Percentiles rank a stretch among this genome's conserved stretches.
Conservation (phyloP, 352 stramenopile genomes). For the Blastocystis sp. region DNA sequence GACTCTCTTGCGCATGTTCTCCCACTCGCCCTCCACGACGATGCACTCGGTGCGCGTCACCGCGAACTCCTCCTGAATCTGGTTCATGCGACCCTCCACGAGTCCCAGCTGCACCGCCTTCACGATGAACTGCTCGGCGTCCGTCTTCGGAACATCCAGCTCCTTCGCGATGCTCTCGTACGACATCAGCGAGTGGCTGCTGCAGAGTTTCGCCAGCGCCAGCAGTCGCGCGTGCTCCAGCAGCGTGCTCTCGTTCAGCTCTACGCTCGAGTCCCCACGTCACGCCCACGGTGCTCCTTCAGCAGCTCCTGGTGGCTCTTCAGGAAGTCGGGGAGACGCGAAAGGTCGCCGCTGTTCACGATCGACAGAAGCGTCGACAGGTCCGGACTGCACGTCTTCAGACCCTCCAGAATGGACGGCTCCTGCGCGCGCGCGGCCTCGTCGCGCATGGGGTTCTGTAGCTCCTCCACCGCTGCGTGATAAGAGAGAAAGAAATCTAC, state of each 20-base stretch:
- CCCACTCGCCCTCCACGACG: conserved; percentile 41
- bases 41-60: conserved; percentile 26
- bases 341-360: conserved; percentile 27
- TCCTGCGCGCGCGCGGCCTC: not conserved
- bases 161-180: conserved; percentile 30
- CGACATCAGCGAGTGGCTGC: not conserved
- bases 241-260: not conserved
- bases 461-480: not conserved
- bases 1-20: conserved; percentile 41
- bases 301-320: not conserved
- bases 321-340: not conserved
- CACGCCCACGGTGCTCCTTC: not conserved
- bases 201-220: conserved; percentile 19
- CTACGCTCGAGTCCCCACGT: not conserved
- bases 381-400: not conserved
- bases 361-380: not conserved
- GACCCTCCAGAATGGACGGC: not conserved
- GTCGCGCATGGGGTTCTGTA: not conserved
- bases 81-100: conserved; percentile 35
- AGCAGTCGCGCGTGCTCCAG: not conserved
- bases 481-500: not conserved
- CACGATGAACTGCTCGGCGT: conserved; percentile 17
- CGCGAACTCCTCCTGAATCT: conserved; percentile 45
- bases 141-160: not conserved
- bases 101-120: not conserved